phyloP scores from a whole-genome alignment of 495 filamentous ascomycete genomes.

The Wilcoxina mikolae region DNA sequence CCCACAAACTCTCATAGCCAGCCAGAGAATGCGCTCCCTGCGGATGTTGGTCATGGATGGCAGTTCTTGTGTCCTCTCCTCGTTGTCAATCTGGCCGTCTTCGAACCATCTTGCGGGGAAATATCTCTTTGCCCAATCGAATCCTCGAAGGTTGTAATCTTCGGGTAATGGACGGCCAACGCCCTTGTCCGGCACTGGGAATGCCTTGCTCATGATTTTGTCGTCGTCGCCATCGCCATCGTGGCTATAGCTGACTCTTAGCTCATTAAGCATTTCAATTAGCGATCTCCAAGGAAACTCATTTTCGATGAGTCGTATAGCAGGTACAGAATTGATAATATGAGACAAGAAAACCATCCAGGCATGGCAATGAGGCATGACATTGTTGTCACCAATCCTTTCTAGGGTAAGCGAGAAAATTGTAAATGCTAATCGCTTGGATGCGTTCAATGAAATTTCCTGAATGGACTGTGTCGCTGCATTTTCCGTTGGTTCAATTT shows the following conservation, averaged over 20 bases:
- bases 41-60: slow-evolving; percentile 49
- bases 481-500: slow-evolving; percentile 2
- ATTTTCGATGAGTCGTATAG: slow-evolving; percentile 39
- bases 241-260: slow-evolving; percentile 35
- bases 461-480: slow-evolving; percentile 9
- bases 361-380: slow-evolving; percentile 53
- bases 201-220: slow-evolving; percentile 38
- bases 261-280: slow-evolving; percentile 49
- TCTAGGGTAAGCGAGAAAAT: slow-evolving; percentile 38
- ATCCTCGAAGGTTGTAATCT: slow-evolving; percentile 66
- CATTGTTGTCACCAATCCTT: slow-evolving; percentile 45
- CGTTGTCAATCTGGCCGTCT: slow-evolving; percentile 54
- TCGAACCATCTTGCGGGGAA: slow-evolving; percentile 59
- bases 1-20: slow-evolving; percentile 40
- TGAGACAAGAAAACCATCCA: slow-evolving; percentile 55
- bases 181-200: slow-evolving; percentile 41
- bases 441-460: slow-evolving; percentile 19
- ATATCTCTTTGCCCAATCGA: slow-evolving; percentile 53
- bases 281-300: slow-evolving; percentile 55
- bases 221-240: slow-evolving; percentile 24
- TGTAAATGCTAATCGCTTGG: slow-evolving; percentile 22
- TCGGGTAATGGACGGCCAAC: slow-evolving; percentile 55
- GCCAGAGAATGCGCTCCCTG: slow-evolving; percentile 59
- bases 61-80: slow-evolving; percentile 57
- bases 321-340: slow-evolving; percentile 37